A percentile compares a stretch with the other conserved stretches of the same genome.
Evolutionary conservation across 306 rosid species (phyloP).

Genomic region (Rosa lucieae): DNA sequence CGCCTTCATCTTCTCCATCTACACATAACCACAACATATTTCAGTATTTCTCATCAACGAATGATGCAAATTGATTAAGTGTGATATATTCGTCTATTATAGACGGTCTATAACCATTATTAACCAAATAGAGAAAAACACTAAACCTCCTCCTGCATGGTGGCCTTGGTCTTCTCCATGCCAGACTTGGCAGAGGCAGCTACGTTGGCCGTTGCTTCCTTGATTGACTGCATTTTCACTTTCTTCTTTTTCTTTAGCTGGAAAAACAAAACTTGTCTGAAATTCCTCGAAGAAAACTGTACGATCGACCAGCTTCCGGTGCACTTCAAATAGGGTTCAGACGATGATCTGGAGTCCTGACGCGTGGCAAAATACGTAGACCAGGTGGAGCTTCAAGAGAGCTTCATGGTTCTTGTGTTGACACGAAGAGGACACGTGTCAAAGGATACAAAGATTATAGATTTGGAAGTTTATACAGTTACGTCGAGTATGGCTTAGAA

Average conservation of each 20-base stretch:
- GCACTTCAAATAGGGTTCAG: background rate
- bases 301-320: too few species aligned
- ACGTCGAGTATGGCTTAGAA: too few species aligned
- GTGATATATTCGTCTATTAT: too few species aligned
- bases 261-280: background rate
- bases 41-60: background rate
- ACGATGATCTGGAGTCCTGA: background rate
- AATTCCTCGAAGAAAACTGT: too few species aligned
- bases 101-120: too few species aligned
- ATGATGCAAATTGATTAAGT: background rate
- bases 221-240: slow-evolving; percentile 37
- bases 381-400: background rate
- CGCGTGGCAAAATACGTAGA: background rate
- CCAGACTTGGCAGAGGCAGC: slow-evolving; percentile 80
- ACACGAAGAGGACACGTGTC: background rate
- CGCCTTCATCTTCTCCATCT: slow-evolving; percentile 55
- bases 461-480: background rate
- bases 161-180: slow-evolving; percentile 75
- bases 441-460: background rate
- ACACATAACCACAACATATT: background rate
- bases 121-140: background rate
- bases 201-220: slow-evolving; percentile 65
- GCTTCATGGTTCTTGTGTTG: background rate
- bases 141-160: slow-evolving; percentile 56
- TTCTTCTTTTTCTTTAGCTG: background rate